These are phyloP conservation scores for Nicotiana tomentosiformis DNA, from an alignment of 257 asterid genomes.

Conservation along the genomic window DNA sequence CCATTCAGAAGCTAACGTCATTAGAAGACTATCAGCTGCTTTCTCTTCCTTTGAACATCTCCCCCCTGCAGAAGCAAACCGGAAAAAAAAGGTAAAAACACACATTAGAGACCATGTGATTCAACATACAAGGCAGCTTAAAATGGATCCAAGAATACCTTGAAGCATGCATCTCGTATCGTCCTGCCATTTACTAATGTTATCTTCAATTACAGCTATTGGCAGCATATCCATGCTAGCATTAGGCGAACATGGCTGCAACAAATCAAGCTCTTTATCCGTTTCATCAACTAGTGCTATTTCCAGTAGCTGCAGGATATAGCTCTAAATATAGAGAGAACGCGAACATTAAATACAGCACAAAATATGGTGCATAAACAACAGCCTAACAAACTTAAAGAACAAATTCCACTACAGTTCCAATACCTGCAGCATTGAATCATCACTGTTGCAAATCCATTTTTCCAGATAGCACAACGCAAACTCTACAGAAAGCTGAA, in stretches of 20 bases:
- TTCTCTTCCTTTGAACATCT: slow-evolving; percentile 67
- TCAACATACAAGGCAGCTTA: neutral
- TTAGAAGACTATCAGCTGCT: slow-evolving; percentile 50
- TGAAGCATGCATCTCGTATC: slow-evolving; percentile 57
- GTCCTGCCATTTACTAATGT: slow-evolving; percentile 42
- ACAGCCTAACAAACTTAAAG: neutral
- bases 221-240: slow-evolving; percentile 48
- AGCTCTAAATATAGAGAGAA: slow-evolving; percentile 28
- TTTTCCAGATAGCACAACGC: slow-evolving; percentile 75
- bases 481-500: slow-evolving; percentile 74
- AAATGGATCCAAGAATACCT: slow-evolving; percentile 41
- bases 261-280: slow-evolving; percentile 57
- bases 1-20: slow-evolving; percentile 54
- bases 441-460: slow-evolving; percentile 54
- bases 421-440: slow-evolving; percentile 68
- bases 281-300: slow-evolving; percentile 51
- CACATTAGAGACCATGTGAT: neutral
- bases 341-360: neutral
- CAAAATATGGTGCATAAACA: slow-evolving; percentile 10
- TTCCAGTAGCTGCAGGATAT: slow-evolving; percentile 66
- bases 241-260: slow-evolving; percentile 34
- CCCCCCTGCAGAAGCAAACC: slow-evolving; percentile 41
- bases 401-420: slow-evolving; percentile 26
- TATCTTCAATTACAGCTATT: slow-evolving; percentile 38
- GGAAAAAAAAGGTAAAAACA: neutral